Base-by-base conservation (phyloP, 2,329 filamentous ascomycete species). In the Phoma sp. region DNA sequence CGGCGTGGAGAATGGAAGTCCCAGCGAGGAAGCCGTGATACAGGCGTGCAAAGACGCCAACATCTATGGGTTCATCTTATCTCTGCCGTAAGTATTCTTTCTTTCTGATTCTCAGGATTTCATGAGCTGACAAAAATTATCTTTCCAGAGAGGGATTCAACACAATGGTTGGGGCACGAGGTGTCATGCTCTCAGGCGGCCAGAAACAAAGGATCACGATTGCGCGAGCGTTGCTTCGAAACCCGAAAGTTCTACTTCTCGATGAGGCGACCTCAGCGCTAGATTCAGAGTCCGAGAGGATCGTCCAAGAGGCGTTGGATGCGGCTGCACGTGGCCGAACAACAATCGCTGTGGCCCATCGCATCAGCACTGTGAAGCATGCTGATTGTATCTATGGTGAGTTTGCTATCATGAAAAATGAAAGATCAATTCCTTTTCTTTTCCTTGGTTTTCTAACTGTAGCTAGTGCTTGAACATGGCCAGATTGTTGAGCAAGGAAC, bases 141-240 rank as follows among this genome's bases (percentile, higher is more conserved):
- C n/a, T n/a, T n/a, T n/a, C n/a, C n/a, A 38, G 36, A 11, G 18
- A 38, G 5, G 36, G 18, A 23, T 17, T 38, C 5, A 11, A 10
- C 7, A 62, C 56, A 23, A 26, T 34, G 17, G 30, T 59, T 15
- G 59, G 54, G 25, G 43, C 48, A 10, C 48, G 51, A 21, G 59
- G 59, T 56, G 66, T 32, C 72, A 73, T 0, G 4, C 52, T 64
- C 15, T 58, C 53, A 5, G 93, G 93, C 48, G 93, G 93, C 0
- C 93, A 97, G 76, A 96, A 96, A 75, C 93, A 97, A 75, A 89
- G 93, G 56, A 87, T 96, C 25, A 92, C 91, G 42, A 96, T 97
- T 71, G 93, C 93, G 4, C 87, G 93, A 5, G 93, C 93, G 0
- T 80, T 97, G n/a, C 85, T 97, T 30, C 87, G 92, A n/a, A 87